Evolutionary conservation across 2,329 filamentous ascomycete species (phyloP).

Genomic region (Fusarium sororula): DNA sequence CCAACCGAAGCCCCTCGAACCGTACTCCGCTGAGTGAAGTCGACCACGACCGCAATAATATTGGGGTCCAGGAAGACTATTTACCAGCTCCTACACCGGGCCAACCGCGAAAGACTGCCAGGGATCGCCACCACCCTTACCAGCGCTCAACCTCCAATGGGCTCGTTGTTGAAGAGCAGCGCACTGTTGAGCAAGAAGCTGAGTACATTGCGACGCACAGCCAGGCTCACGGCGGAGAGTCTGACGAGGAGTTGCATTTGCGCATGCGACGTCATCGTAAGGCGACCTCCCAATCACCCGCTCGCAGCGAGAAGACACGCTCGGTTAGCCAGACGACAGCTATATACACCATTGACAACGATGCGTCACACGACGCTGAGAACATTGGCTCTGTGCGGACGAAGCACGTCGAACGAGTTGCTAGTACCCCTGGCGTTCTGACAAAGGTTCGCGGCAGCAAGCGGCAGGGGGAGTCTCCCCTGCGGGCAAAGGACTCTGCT

Average conservation of each 20-base stretch:
- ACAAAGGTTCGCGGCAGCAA: conserved; percentile 73
- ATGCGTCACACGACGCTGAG: conserved; percentile 75
- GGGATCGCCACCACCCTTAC: conserved; percentile 81
- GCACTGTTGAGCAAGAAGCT: conserved; percentile 64
- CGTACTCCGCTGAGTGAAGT: conserved; percentile 94
- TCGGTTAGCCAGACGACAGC: conserved; percentile 82
- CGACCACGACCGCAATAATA: conserved; percentile 77
- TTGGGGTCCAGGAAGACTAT: conserved; percentile 84
- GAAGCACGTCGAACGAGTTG: conserved; percentile 66
- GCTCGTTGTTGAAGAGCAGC: conserved; percentile 58
- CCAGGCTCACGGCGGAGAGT: conserved; percentile 71
- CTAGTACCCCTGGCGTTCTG: conserved; percentile 64
- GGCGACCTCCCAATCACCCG: conserved; percentile 69
- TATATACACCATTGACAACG: conserved; percentile 71
- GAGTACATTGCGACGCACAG: conserved; percentile 71
- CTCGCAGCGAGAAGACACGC: conserved; percentile 68
- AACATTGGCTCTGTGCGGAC: conserved; percentile 71
- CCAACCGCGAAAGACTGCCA: conserved; percentile 89
- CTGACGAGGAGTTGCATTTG: conserved; percentile 84
- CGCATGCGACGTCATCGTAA: conserved; percentile 76
- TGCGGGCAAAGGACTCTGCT: conserved; percentile 60
- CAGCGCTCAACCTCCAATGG: conserved; percentile 62
- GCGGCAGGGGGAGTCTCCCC: conserved; percentile 60
- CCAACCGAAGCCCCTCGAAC: conserved; percentile 78
- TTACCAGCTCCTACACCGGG: conserved; percentile 94